A percentile compares a stretch with the other conserved stretches of the same genome.
phyloP scores from a whole-genome alignment of 1,284 basidiomycete species.

The Mrakiaceae sp. region DNA sequence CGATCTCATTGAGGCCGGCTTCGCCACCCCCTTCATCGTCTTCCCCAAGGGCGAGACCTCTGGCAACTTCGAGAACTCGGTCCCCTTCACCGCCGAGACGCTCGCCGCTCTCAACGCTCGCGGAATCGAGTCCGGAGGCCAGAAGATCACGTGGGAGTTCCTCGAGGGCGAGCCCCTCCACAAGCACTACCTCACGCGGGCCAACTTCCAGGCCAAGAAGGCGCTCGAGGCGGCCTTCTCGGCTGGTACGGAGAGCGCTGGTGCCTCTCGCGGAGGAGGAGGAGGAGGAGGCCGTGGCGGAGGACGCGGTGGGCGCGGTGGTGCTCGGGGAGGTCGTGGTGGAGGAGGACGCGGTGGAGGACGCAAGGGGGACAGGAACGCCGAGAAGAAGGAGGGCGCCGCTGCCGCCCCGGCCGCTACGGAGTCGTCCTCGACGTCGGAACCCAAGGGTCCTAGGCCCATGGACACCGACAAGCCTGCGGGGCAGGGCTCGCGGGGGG shows the following conservation, averaged over 20 bases:
- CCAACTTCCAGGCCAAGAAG: conserved; percentile 42
- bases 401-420: not conserved
- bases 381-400: conserved; percentile 1
- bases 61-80: conserved; percentile 37
- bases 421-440: not conserved
- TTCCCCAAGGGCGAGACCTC: conserved; percentile 33
- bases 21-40: conserved; percentile 28
- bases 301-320: conserved; percentile 24
- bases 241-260: conserved; percentile 53
- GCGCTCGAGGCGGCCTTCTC: conserved; percentile 47
- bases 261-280: conserved; percentile 51
- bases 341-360: conserved; percentile 18
- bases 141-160: conserved; percentile 29
- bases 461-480: not conserved
- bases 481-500: not conserved
- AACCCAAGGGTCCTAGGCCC: too few species aligned
- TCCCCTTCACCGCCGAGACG: conserved; percentile 37
- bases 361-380: not conserved
- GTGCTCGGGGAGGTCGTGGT: conserved; percentile 29
- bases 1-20: conserved; percentile 22
- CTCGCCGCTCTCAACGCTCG: conserved; percentile 35
- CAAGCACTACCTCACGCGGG: conserved; percentile 63
- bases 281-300: conserved; percentile 49
- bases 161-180: conserved; percentile 51
- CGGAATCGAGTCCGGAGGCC: conserved; percentile 35